These are phyloP conservation scores for Daedalea quercina DNA, from an alignment of 768 basidiomycete species.

Conservation along the genomic window DNA sequence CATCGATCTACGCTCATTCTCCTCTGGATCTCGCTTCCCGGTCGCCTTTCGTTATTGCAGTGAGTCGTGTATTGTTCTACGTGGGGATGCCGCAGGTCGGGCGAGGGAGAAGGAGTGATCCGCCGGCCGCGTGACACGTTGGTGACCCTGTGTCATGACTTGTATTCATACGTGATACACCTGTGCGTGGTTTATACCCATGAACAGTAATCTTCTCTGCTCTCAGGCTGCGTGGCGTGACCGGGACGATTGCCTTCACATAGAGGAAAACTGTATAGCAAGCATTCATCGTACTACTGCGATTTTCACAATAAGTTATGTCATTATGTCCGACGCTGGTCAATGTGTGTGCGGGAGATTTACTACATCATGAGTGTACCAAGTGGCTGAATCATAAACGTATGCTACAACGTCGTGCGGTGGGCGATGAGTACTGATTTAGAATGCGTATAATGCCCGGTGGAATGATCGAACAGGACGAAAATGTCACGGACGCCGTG, in stretches of 20 bases:
- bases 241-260: neutral
- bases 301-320: neutral
- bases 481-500: no score
- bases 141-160: neutral
- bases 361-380: no score
- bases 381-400: neutral
- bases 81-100: neutral
- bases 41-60: neutral
- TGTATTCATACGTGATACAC: conserved; percentile 5
- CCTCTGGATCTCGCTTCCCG: conserved; percentile 2
- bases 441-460: no score
- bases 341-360: no score
- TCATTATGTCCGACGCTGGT: neutral
- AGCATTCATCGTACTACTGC: neutral
- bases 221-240: neutral
- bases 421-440: no score
- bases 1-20: conserved; percentile 17
- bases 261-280: neutral
- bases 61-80: neutral
- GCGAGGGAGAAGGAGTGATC: neutral
- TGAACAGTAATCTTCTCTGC: conserved; percentile 4
- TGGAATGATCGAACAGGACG: no score
- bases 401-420: no score
- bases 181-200: conserved; percentile 7
- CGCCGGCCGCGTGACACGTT: neutral